Percentiles rank a stretch among this genome's conserved stretches.
phyloP scores from a whole-genome alignment of 2,329 filamentous ascomycete genomes.

The Phialocephala sp. region DNA sequence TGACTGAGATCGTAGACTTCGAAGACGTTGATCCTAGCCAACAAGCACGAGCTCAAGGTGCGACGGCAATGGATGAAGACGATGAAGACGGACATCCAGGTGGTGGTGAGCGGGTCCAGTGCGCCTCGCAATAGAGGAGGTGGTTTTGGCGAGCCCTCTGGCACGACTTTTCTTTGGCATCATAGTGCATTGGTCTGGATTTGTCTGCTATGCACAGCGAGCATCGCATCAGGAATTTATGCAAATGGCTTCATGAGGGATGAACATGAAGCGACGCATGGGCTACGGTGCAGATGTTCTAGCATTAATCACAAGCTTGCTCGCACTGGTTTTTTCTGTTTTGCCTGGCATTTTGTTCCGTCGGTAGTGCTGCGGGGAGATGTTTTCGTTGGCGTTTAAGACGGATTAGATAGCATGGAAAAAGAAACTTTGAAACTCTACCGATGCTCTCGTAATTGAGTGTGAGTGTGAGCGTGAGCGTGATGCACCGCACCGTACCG shows the following conservation, averaged over 20 bases:
- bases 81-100: slow-evolving; percentile 75
- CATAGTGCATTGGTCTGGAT: slow-evolving; percentile 27
- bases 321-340: slow-evolving; percentile 13
- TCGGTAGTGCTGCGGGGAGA: slow-evolving; percentile 12
- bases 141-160: too few relatives aligned
- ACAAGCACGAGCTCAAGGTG: slow-evolving; percentile 70
- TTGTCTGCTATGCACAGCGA: slow-evolving; percentile 24
- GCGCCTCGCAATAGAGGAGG: slow-evolving; percentile 76
- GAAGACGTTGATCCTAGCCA: slow-evolving; percentile 81
- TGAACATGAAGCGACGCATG: slow-evolving; percentile 18
- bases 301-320: slow-evolving; percentile 10
- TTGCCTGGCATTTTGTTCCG: slow-evolving; percentile 21
- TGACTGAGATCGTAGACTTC: slow-evolving; percentile 88
- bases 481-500: too few relatives aligned
- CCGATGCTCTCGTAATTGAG: neutral
- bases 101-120: slow-evolving; percentile 82
- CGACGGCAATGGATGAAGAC: slow-evolving; percentile 72
- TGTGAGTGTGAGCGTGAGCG: neutral
- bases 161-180: slow-evolving; percentile 24
- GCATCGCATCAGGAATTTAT: slow-evolving; percentile 20
- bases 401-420: slow-evolving; percentile 36
- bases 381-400: slow-evolving; percentile 31
- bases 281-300: slow-evolving; percentile 13
- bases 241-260: slow-evolving; percentile 30
- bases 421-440: slow-evolving; percentile 15